Evolutionary conservation across 2,329 filamentous ascomycete species (phyloP).

Genomic region (Leptoxyphium fumago): DNA sequence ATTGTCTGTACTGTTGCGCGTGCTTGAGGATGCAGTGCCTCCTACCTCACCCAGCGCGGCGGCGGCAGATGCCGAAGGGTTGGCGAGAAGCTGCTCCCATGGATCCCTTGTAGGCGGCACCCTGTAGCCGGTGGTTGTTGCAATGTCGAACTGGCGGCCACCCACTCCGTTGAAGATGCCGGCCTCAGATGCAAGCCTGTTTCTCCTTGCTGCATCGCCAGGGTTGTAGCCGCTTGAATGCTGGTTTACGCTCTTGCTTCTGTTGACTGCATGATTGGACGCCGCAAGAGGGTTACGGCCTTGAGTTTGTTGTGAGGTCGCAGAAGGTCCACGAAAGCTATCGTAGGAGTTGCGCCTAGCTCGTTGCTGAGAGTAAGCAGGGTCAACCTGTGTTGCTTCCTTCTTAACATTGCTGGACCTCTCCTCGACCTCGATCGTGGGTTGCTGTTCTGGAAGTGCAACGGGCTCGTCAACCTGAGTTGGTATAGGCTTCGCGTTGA

Average conservation of each 20-base stretch:
- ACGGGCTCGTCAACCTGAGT: not conserved
- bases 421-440: not conserved
- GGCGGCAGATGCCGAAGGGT: not conserved
- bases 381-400: not conserved
- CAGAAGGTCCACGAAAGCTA: not conserved
- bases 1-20: constrained; percentile 3
- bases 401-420: not conserved
- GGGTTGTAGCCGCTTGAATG: constrained; percentile 2
- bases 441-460: not conserved
- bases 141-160: not conserved
- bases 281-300: not conserved
- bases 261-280: not conserved
- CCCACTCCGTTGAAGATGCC: not conserved
- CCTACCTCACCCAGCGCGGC: not conserved
- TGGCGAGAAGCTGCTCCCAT: not conserved
- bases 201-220: constrained; percentile 6
- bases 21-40: not conserved
- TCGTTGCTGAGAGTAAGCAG: not conserved
- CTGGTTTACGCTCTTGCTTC: not conserved
- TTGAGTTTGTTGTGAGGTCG: not conserved
- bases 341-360: not conserved
- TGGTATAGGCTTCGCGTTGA: not conserved
- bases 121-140: not conserved
- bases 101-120: not conserved
- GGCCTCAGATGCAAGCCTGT: not conserved